These are phyloP conservation scores for Cercospora sp. DNA, from an alignment of 2,329 filamentous ascomycete genomes.

Conservation along the genomic window DNA sequence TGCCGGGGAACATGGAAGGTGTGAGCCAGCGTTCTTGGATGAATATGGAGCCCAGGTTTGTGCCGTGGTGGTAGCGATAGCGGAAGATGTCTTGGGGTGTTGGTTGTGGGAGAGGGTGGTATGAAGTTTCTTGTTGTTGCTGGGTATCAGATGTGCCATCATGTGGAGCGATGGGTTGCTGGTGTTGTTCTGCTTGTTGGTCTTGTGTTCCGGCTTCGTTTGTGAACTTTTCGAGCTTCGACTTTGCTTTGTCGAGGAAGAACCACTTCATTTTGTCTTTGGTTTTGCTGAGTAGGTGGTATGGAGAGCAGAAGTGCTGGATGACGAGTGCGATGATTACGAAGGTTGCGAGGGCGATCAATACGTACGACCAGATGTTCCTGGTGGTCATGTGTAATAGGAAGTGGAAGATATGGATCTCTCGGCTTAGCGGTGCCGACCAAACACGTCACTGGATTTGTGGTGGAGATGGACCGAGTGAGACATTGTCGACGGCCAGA, in stretches of 20 bases:
- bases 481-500: constrained; percentile 11
- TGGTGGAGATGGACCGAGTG: constrained; percentile 11
- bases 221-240: constrained; percentile 33
- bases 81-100: constrained; percentile 48
- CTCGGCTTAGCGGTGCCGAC: constrained; percentile 2
- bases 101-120: constrained; percentile 38
- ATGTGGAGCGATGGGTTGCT: background rate
- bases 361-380: constrained; percentile 20
- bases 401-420: background rate
- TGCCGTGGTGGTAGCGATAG: constrained; percentile 61
- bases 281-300: constrained; percentile 9
- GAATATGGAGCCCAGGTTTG: constrained; percentile 60
- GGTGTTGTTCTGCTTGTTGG: background rate
- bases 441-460: constrained; percentile 12
- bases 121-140: constrained; percentile 19
- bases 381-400: background rate
- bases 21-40: constrained; percentile 62
- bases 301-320: constrained; percentile 16
- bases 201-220: background rate
- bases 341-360: constrained; percentile 26
- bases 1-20: constrained; percentile 50
- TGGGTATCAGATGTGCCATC: constrained; percentile 17
- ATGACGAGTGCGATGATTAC: constrained; percentile 23
- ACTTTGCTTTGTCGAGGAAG: constrained; percentile 43
- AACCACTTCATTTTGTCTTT: constrained; percentile 38